These are phyloP conservation scores for Xylariaceae sp. DNA, from an alignment of 2,329 filamentous ascomycete species.

Conservation along the genomic window DNA sequence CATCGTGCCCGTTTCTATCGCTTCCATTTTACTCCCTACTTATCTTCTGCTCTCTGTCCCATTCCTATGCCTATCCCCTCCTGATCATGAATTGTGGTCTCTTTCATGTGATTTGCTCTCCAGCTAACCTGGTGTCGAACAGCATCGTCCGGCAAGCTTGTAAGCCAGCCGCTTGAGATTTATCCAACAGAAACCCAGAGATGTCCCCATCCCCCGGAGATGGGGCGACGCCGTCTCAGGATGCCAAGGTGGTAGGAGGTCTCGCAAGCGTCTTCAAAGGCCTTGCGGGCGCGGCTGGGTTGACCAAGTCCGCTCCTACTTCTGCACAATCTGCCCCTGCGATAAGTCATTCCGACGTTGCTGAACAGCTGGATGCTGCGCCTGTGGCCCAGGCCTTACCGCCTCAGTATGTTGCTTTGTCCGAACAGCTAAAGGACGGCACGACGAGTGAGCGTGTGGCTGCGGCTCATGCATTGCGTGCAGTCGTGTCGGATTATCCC, in stretches of 20 bases:
- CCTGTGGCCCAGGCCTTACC: conserved; percentile 42
- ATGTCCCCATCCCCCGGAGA: conserved; percentile 59
- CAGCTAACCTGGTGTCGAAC: conserved; percentile 40
- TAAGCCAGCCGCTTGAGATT: conserved; percentile 38
- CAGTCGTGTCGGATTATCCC: conserved; percentile 54
- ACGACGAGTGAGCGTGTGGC: conserved; percentile 48
- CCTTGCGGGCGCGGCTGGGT: conserved; percentile 49
- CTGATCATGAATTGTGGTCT: not conserved
- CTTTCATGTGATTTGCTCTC: conserved; percentile 3
- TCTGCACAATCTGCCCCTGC: conserved; percentile 37
- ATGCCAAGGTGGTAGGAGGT: conserved; percentile 51
- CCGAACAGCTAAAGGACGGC: conserved; percentile 51
- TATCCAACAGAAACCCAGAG: conserved; percentile 35
- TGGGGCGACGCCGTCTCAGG: conserved; percentile 46
- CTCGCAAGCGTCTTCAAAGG: conserved; percentile 61
- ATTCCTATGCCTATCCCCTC: not conserved
- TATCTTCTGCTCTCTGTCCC: not conserved
- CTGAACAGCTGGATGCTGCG: conserved; percentile 43
- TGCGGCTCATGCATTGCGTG: conserved; percentile 53
- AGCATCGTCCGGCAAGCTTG: conserved; percentile 41
- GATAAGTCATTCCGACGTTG: conserved; percentile 34
- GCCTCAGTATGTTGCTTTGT: conserved; percentile 48
- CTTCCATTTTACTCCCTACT: not conserved
- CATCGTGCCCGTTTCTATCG: not conserved
- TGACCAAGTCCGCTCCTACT: conserved; percentile 46